Conservation (phyloP, 2,329 filamentous ascomycete species). For the Aspergillus fijiensis region DNA sequence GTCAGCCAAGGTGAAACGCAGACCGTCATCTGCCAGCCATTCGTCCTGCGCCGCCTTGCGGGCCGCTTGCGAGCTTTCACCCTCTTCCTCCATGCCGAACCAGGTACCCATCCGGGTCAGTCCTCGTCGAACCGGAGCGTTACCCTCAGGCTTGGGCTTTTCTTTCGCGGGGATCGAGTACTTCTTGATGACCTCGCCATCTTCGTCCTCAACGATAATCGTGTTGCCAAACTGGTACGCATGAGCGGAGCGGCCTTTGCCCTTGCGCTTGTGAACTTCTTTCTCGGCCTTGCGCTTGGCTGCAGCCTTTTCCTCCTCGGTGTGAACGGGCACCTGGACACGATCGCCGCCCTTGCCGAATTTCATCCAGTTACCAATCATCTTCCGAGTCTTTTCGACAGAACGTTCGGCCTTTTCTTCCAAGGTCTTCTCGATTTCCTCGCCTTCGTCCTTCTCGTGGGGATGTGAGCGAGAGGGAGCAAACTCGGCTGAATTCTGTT, state of each 20-base stretch:
- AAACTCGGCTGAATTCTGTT: constrained; percentile 46
- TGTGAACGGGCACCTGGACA: constrained; percentile 20
- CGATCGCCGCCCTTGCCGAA: constrained; percentile 35
- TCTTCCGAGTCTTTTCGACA: constrained; percentile 45
- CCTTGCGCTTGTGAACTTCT: constrained; percentile 24
- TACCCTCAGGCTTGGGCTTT: constrained; percentile 24
- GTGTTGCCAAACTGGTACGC: constrained; percentile 69
- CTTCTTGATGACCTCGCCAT: constrained; percentile 68
- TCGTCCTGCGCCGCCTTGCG: constrained; percentile 31
- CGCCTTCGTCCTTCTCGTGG: constrained; percentile 46
- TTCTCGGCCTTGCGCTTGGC: constrained; percentile 21
- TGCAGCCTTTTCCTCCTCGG: constrained; percentile 26
- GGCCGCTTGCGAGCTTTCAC: constrained; percentile 31
- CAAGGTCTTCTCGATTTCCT: constrained; percentile 42
- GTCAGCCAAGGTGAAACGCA: constrained; percentile 62
- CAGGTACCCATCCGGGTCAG: constrained; percentile 62
- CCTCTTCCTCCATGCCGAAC: constrained; percentile 45
- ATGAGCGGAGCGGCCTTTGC: constrained; percentile 56
- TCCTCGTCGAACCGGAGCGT: constrained; percentile 50
- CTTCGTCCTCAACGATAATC: constrained; percentile 69
- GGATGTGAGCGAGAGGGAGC: constrained; percentile 48
- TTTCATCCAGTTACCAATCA: constrained; percentile 48
- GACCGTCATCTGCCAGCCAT: constrained; percentile 48
- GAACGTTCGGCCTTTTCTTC: constrained; percentile 37
- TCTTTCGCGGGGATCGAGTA: constrained; percentile 58